Evolutionary conservation across 805 yeast species (phyloP).

Genomic region (Komagataella phaffii): DNA sequence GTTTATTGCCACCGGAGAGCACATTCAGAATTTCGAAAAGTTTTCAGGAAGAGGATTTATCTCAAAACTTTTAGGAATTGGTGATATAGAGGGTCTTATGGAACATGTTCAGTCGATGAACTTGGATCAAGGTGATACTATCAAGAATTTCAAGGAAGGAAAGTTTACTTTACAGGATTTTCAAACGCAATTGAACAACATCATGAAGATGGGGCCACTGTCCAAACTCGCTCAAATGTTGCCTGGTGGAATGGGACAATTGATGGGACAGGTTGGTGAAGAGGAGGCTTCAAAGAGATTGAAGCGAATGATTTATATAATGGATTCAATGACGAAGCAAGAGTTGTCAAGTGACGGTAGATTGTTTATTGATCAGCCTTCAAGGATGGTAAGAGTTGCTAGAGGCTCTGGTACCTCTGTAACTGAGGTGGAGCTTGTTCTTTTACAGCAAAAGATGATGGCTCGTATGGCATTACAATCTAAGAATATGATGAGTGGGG

Average conservation of each 20-base stretch:
- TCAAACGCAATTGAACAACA: slow-evolving; percentile 89
- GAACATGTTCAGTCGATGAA: slow-evolving; percentile 87
- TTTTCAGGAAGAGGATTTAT: slow-evolving; percentile 84
- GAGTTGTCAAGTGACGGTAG: slow-evolving; percentile 88
- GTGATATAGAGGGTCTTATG: slow-evolving; percentile 86
- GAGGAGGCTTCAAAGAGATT: slow-evolving; percentile 79
- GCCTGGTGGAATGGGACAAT: slow-evolving; percentile 76
- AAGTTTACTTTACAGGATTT: slow-evolving; percentile 84
- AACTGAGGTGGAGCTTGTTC: slow-evolving; percentile 83
- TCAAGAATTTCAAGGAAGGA: slow-evolving; percentile 90
- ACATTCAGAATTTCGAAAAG: slow-evolving; percentile 81
- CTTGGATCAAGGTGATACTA: slow-evolving; percentile 78
- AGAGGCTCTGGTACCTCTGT: slow-evolving; percentile 90
- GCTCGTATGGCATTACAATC: slow-evolving; percentile 78
- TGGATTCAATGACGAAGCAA: slow-evolving; percentile 92
- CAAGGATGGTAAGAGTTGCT: slow-evolving; percentile 81
- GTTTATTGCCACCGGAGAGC: slow-evolving; percentile 98
- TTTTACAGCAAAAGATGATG: slow-evolving; percentile 89
- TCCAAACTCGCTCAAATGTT: slow-evolving; percentile 92
- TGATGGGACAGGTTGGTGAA: slow-evolving; percentile 81
- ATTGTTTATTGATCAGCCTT: slow-evolving; percentile 67
- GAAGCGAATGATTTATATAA: slow-evolving; percentile 78
- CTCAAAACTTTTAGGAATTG: slow-evolving; percentile 88
- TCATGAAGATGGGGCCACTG: slow-evolving; percentile 93
- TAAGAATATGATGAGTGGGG: slow-evolving; percentile 38